Conservation (phyloP, 2,329 filamentous ascomycete species). For the Penicillium sp. region DNA sequence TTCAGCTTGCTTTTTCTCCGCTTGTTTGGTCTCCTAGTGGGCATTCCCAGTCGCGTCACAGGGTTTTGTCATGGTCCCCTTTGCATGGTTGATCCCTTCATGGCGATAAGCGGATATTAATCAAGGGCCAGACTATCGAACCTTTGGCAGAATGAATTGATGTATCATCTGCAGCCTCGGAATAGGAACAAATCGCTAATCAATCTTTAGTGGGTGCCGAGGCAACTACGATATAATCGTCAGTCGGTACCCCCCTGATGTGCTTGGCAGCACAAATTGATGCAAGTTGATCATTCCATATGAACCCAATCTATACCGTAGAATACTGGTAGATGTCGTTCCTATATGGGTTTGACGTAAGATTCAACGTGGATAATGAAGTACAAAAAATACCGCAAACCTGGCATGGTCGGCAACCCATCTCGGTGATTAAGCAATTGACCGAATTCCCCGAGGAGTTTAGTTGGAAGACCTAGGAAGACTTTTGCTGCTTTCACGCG, state of each 20-base stretch:
- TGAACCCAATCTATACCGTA: too few relatives aligned
- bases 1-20: not conserved
- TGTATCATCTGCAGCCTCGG: not conserved
- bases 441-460: not conserved
- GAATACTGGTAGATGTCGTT: too few relatives aligned
- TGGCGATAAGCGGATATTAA: not conserved
- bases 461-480: not conserved
- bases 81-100: conserved; percentile 18
- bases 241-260: not conserved
- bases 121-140: not conserved
- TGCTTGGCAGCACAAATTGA: not conserved
- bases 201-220: not conserved
- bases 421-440: not conserved
- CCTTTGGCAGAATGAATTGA: not conserved
- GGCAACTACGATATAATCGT: not conserved
- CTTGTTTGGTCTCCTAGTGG: not conserved
- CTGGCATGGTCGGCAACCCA: too few relatives aligned
- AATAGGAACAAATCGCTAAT: not conserved
- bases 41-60: conserved; percentile 24
- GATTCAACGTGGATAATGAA: not conserved
- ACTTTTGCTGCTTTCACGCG: not conserved
- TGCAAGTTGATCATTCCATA: not conserved
- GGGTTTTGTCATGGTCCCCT: conserved; percentile 11
- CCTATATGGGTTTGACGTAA: too few relatives aligned
- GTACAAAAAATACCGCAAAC: too few relatives aligned